Evolutionary conservation across 768 basidiomycete genomes (phyloP), one percentile per base, ranked within the genome.

Genomic region (Tricholoma matsutake): DNA sequence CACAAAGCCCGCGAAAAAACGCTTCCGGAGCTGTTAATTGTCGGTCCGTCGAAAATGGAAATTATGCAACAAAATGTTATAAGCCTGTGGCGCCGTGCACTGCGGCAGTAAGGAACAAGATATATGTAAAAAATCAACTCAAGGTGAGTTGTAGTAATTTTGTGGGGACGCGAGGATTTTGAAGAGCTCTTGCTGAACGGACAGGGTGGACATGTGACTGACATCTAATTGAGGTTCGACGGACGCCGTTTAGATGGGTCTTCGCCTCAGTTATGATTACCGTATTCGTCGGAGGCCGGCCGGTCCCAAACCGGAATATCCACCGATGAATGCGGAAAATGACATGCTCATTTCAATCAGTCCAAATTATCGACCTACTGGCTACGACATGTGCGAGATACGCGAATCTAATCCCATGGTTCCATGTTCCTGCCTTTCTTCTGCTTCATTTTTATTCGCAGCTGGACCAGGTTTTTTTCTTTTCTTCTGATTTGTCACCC

Each of bases 261-360:
- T 16, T n/a, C 45, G 28, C 53, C 49, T 37, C n/a, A 41, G 22
- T 18, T 34, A 54, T n/a, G 47, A n/a, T 61, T 39, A 68, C 72
- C 73, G 71, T 71, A 62, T 65, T 63, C 64, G 61, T 71, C 73
- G 74, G 75, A 72, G 43, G 45, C 65, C 70, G 69, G 73, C 73
- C 73, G 72, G 73, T 64, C 68, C 63, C 39, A 70, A 69, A 68
- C 65, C 69, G 71, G 68, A 63, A 64, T 56, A 59, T 58, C 58
- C 58, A 66, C 79, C 79, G 79, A 81, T 75, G 72, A 75, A 71
- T 70, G 66, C 79, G 79, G 79, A 73, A 75, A 75, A 75, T 81
- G 73, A 77, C 76, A 74, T 65, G 51, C 29, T 49, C 13, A 61
- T 53, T 69, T 67, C 66, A n/a, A 63, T 64, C 62, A 65, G 63